Conservation (phyloP, 345 rosid species). For the Geranium brycei region DNA sequence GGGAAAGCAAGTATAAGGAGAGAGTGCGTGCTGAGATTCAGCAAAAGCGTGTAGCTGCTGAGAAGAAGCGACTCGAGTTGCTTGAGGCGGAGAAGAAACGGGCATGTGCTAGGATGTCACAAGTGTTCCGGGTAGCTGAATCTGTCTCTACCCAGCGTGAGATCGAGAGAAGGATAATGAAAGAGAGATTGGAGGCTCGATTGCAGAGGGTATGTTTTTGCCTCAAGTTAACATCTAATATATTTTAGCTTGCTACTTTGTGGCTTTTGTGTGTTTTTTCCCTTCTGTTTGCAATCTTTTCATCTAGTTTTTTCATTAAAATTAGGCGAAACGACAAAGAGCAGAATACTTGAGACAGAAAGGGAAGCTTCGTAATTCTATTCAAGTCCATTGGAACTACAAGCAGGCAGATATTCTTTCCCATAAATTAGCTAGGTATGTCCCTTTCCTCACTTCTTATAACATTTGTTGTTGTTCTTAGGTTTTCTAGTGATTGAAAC, state of each 20-base stretch:
- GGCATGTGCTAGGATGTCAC: constrained; percentile 65
- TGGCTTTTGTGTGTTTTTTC: constrained; percentile 1
- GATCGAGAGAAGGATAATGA: constrained; percentile 73
- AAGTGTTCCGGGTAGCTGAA: constrained; percentile 62
- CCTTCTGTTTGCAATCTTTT: constrained; percentile 2
- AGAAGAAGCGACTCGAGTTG: constrained; percentile 75
- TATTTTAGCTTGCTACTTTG: neutral
- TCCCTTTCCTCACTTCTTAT: neutral
- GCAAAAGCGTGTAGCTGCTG: constrained; percentile 87
- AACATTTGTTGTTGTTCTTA: neutral
- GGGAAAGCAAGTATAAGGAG: constrained; percentile 90
- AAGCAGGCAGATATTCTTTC: constrained; percentile 74
- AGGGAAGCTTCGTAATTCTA: constrained; percentile 44
- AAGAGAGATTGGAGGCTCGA: constrained; percentile 72
- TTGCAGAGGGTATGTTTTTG: constrained; percentile 56
- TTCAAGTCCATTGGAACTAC: constrained; percentile 29
- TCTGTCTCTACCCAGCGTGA: constrained; percentile 72
- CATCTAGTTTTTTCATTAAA: neutral
- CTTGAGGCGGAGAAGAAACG: constrained; percentile 82
- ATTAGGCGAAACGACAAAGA: constrained; percentile 73
- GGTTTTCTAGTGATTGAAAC: neutral
- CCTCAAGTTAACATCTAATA: neutral
- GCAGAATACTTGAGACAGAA: constrained; percentile 88
- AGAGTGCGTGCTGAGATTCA: constrained; percentile 62
- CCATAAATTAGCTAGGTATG: constrained; percentile 61